phyloP scores from a whole-genome alignment of 306 rosid genomes.

The Ormosia emarginata region DNA sequence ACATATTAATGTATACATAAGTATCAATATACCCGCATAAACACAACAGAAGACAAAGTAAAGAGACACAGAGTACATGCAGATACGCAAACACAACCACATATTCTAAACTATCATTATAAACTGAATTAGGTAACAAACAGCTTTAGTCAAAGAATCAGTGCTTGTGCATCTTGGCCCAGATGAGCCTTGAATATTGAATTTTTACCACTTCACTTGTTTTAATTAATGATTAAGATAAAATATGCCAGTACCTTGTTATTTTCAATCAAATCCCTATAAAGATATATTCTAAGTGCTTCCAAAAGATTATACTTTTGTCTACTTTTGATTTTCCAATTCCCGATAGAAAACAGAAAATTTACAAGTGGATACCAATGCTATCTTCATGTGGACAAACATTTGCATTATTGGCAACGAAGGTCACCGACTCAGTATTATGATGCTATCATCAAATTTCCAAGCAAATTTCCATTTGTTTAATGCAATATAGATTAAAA shows the following conservation, averaged over 20 bases:
- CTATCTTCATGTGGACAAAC: not conserved
- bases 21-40: conserved; percentile 3
- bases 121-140: not conserved
- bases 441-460: conserved; percentile 1
- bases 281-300: not conserved
- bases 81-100: not conserved
- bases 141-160: not conserved
- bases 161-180: not conserved
- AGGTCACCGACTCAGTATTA: not conserved
- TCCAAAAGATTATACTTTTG: not conserved
- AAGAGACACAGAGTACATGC: not conserved
- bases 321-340: conserved; percentile 5
- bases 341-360: not conserved
- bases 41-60: not conserved
- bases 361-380: not conserved
- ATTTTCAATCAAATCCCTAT: conserved; percentile 9
- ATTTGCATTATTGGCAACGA: not conserved
- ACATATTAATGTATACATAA: not conserved
- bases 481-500: conserved; percentile 11
- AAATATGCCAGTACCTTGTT: not conserved
- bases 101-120: not conserved
- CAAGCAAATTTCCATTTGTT: not conserved
- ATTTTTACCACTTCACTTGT: not conserved
- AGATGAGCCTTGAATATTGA: conserved; percentile 3
- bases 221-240: not conserved